Evolutionary conservation across 73 alveolate species (phyloP).

Genomic region (Paraurostyla sp.): DNA sequence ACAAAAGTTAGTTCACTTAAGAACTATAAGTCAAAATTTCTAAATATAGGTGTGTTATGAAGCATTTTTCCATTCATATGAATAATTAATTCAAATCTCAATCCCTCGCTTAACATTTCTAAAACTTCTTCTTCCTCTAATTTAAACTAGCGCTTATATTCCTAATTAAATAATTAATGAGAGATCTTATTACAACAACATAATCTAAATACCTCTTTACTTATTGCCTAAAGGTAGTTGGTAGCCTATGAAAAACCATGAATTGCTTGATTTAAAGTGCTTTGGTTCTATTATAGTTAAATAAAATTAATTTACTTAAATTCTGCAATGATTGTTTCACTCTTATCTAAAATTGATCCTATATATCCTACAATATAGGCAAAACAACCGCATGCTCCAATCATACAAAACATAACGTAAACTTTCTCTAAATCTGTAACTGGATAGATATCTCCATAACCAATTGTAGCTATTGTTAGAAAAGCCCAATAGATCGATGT

Average conservation of each 20-base stretch:
- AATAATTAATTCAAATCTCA: constrained; percentile 35
- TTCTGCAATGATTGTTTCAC: constrained; percentile 74
- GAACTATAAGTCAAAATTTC: constrained; percentile 24
- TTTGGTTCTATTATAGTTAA: constrained; percentile 18
- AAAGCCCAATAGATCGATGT: constrained; percentile 82
- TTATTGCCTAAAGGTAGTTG: constrained; percentile 75
- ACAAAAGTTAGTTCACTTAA: constrained; percentile 54
- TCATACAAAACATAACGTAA: constrained; percentile 80
- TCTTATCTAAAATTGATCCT: constrained; percentile 81
- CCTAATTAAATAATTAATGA: not conserved
- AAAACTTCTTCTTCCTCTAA: constrained; percentile 63
- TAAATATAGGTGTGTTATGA: constrained; percentile 8
- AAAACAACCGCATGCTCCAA: constrained; percentile 85
- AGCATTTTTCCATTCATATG: constrained; percentile 58
- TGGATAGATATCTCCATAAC: constrained; percentile 95
- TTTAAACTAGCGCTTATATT: constrained; percentile 24
- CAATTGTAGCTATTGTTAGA: constrained; percentile 92
- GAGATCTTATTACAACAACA: constrained; percentile 15
- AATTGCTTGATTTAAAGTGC: constrained; percentile 77
- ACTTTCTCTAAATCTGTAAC: constrained; percentile 80
- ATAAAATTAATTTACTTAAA: constrained; percentile 53
- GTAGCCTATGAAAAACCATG: constrained; percentile 74
- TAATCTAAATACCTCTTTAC: constrained; percentile 85
- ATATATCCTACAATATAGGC: constrained; percentile 89
- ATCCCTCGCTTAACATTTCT: constrained; percentile 48